Conservation (phyloP, 495 filamentous ascomycete genomes). For the Aspergillus affinis region DNA sequence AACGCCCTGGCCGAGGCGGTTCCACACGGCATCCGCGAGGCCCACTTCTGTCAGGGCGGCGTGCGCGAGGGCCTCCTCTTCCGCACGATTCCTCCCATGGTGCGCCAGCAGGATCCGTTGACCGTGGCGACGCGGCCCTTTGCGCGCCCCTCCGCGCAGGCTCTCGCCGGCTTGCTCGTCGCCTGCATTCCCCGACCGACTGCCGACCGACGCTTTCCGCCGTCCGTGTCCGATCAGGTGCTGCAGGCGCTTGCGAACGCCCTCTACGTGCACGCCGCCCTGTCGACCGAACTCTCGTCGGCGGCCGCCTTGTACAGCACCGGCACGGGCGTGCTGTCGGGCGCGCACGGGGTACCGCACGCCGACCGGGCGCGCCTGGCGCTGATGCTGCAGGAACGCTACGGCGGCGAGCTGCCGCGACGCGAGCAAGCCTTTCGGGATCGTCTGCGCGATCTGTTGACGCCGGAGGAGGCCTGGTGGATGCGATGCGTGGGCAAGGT, state of each 20-base stretch:
- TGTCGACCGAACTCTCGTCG: conserved; percentile 54
- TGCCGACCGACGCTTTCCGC: conserved; percentile 24
- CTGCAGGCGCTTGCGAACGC: conserved; percentile 54
- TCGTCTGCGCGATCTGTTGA: conserved; percentile 47
- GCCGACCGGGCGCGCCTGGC: conserved; percentile 67
- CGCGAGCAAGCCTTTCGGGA: conserved; percentile 48
- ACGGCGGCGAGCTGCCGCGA: conserved; percentile 63
- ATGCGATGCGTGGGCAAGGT: conserved; percentile 56
- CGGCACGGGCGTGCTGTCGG: conserved; percentile 63
- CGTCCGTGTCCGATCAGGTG: conserved; percentile 41
- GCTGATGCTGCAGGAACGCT: conserved; percentile 72
- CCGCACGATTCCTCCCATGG: conserved; percentile 54
- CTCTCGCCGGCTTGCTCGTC: conserved; percentile 43
- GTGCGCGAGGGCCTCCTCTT: conserved; percentile 82
- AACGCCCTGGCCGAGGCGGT: conserved; percentile 67
- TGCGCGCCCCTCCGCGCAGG: conserved; percentile 41
- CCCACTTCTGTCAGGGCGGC: conserved; percentile 81
- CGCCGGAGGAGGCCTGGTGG: conserved; percentile 57
- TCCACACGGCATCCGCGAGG: conserved; percentile 63
- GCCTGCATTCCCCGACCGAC: conserved; percentile 41
- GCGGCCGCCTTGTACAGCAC: conserved; percentile 71
- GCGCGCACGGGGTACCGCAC: conserved; percentile 71
- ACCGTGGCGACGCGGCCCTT: conserved; percentile 55
- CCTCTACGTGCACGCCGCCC: conserved; percentile 49
- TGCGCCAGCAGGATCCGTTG: conserved; percentile 66